Evolutionary conservation across 2,329 filamentous ascomycete species (phyloP), one percentile per base, ranked within the genome.

Genomic region (Falciphora oryzae): DNA sequence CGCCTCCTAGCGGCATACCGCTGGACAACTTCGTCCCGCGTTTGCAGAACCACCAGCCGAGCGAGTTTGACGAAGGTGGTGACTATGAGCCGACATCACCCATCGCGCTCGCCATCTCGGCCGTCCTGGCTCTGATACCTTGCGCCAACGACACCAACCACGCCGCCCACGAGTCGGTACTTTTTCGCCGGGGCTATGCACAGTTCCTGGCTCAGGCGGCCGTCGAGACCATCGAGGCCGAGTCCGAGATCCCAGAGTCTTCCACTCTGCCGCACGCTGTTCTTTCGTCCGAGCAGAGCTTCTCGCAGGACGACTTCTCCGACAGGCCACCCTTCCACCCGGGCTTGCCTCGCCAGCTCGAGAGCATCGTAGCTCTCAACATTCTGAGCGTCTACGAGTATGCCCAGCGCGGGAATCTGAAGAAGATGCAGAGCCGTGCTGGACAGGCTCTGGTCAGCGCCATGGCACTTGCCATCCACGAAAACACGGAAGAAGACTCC

Each of bases 351-450:
- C 65, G 79, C 1, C 79, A 82, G 65, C 71, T 81, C 5, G 81
- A 84, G 68, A 76, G 75, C 69, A 76, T 83, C 53, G 73, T 83
- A 35, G 80, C 81, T 3, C 72, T 83, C 44, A 73, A 81, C 61
- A 68, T 84, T 16, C 71, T 84, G 2, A 81, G 80, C 67, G 75
- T 81, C 6, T 84, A 83, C 68, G 81, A 84, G 70, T 84, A 84
- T 70, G 77, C 79, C 0, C 81, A 84, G 66, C 75, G 81, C 7
- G 81, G 81, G 1, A 84, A 84, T 67, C 71, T 83, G 67, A 79
- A 80, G 66, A 83, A 83, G 70, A 82, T 83, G 80, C 75, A 77
- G 64, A 78, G 75, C 65, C 75, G 81, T 63, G 78, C 80, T 1
- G 79, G 79, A 0, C 78, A 81, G 65, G 81, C 81, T 3, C 68